A percentile compares a stretch with the other conserved stretches of the same genome.
phyloP scores from a whole-genome alignment of 1,284 basidiomycete species.

The Sporisorium sorghi region DNA sequence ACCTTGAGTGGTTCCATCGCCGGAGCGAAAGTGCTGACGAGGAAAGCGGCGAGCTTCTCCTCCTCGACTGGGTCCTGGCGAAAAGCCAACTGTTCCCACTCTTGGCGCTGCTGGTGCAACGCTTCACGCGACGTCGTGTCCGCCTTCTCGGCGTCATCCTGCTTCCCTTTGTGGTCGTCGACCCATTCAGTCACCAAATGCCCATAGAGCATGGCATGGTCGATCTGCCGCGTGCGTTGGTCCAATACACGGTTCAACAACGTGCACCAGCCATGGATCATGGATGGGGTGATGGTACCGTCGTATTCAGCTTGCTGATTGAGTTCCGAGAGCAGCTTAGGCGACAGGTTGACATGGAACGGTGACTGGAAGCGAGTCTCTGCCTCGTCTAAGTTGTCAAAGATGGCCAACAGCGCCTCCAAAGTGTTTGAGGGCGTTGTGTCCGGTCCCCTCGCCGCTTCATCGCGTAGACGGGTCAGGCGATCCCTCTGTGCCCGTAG shows the following conservation, averaged over 20 bases:
- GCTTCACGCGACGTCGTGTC: too few species aligned
- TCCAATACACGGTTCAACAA: neutral
- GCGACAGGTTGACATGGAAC: neutral
- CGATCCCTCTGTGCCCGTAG: too few species aligned
- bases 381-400: neutral
- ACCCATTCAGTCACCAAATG: too few species aligned
- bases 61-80: too few species aligned
- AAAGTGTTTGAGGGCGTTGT: too few species aligned
- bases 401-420: neutral
- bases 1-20: neutral
- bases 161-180: too few species aligned
- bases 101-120: too few species aligned
- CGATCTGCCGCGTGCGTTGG: neutral
- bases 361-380: neutral
- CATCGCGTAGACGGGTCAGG: too few species aligned
- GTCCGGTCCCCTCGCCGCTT: too few species aligned
- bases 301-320: constrained; percentile 1
- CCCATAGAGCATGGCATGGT: too few species aligned
- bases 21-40: neutral
- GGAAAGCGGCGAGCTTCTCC: neutral
- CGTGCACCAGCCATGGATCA: neutral
- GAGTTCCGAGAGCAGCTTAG: neutral
- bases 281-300: neutral
- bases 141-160: too few species aligned
- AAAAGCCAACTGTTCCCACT: too few species aligned